Conservation (phyloP, 306 rosid species). For the Pterocarpus santalinus region DNA sequence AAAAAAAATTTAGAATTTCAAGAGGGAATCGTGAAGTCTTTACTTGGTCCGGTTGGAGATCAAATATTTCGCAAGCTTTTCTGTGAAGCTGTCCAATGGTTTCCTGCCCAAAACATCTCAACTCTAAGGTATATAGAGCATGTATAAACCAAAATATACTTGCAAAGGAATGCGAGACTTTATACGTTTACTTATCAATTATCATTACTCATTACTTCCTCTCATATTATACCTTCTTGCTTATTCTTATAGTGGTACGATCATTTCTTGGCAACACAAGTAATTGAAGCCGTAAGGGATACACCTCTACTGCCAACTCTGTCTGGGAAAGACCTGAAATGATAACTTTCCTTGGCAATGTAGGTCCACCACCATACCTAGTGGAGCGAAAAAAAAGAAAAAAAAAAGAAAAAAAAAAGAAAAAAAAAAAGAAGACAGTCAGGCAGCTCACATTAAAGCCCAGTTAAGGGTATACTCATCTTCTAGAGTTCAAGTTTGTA, state of each 20-base stretch:
- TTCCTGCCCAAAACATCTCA: constrained; percentile 77
- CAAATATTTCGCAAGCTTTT: constrained; percentile 90
- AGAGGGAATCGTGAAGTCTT: constrained; percentile 48
- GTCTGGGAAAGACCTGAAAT: constrained; percentile 89
- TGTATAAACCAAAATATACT: constrained; percentile 33
- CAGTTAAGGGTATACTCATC: constrained; percentile 25
- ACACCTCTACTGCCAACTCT: constrained; percentile 94
- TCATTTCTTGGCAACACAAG: constrained; percentile 83
- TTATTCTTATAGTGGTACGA: constrained; percentile 78
- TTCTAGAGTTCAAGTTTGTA: constrained; percentile 11
- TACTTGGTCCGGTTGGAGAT: constrained; percentile 89
- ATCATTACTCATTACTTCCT: constrained; percentile 37
- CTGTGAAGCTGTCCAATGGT: constrained; percentile 91
- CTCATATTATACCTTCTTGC: constrained; percentile 87
- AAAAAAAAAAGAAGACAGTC: neutral
- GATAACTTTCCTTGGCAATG: constrained; percentile 82
- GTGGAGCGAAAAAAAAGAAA: neutral
- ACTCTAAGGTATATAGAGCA: constrained; percentile 45
- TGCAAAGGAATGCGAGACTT: constrained; percentile 33
- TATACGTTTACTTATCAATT: constrained; percentile 45
- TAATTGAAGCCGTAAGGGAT: constrained; percentile 93
- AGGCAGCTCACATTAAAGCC: constrained; percentile 24
- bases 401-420: neutral
- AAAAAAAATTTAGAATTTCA: constrained; percentile 6
- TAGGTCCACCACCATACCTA: constrained; percentile 99